These are phyloP conservation scores for Aspergillus taichungensis DNA, from an alignment of 495 filamentous ascomycete genomes.

Conservation along the genomic window DNA sequence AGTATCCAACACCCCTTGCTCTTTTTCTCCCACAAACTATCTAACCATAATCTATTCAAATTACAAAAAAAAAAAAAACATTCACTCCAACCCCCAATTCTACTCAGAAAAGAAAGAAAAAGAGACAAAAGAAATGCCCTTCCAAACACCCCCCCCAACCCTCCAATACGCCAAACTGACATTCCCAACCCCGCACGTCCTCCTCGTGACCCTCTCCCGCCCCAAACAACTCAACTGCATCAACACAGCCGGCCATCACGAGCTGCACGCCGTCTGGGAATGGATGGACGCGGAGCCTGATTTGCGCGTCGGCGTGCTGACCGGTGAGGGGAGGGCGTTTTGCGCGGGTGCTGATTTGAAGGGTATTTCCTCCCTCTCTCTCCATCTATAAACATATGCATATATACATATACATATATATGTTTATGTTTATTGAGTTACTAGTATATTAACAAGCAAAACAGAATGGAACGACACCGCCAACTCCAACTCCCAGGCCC, in stretches of 20 bases:
- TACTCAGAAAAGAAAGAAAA: not conserved
- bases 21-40: not conserved
- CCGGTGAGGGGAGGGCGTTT: constrained; percentile 47
- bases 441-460: too few relatives aligned
- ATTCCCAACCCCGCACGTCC: constrained; percentile 39
- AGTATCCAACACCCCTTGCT: too few relatives aligned
- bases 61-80: not conserved
- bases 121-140: constrained; percentile 10
- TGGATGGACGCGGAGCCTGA: constrained; percentile 50
- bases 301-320: constrained; percentile 47
- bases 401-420: not conserved
- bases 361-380: constrained; percentile 14
- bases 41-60: not conserved
- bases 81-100: not conserved
- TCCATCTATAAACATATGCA: too few relatives aligned
- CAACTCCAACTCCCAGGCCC: constrained; percentile 1
- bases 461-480: constrained; percentile 32
- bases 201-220: constrained; percentile 41
- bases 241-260: constrained; percentile 40
- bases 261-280: constrained; percentile 43
- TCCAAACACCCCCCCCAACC: constrained; percentile 30
- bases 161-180: constrained; percentile 29
- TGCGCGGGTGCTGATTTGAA: constrained; percentile 54
- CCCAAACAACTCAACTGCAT: constrained; percentile 42
- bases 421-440: not conserved